Conservation (phyloP, 768 basidiomycete genomes). For the Collybiopsis luxurians region DNA sequence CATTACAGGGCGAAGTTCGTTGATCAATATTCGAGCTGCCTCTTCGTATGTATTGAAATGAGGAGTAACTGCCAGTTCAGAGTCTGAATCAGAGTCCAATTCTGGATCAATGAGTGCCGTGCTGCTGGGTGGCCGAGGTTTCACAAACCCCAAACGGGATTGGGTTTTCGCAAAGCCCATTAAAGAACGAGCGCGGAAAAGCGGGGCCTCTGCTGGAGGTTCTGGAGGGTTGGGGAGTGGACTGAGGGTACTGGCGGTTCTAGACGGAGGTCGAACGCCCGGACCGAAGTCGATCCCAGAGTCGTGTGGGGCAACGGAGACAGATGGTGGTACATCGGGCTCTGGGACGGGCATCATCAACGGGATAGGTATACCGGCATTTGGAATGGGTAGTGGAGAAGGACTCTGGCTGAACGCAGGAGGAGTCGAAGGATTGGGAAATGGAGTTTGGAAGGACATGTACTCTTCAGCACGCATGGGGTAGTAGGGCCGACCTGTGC, state of each 20-base stretch:
- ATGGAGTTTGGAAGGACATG: constrained; percentile 3
- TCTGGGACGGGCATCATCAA: neutral
- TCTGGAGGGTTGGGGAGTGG: neutral
- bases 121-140: neutral
- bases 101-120: neutral
- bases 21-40: neutral
- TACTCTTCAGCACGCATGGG: neutral
- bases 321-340: neutral
- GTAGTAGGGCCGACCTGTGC: neutral
- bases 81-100: neutral
- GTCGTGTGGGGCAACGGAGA: neutral
- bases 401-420: no score
- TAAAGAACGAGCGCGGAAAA: constrained; percentile 1
- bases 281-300: constrained; percentile 2
- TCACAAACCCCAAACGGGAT: neutral
- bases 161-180: constrained; percentile 2
- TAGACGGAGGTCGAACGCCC: neutral
- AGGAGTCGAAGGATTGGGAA: neutral
- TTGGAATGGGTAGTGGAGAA: no score
- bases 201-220: neutral
- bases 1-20: neutral
- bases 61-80: neutral
- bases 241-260: neutral
- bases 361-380: neutral
- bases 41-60: neutral